Conservation (phyloP, 2,329 filamentous ascomycete genomes). For the Chaetomium sp. region DNA sequence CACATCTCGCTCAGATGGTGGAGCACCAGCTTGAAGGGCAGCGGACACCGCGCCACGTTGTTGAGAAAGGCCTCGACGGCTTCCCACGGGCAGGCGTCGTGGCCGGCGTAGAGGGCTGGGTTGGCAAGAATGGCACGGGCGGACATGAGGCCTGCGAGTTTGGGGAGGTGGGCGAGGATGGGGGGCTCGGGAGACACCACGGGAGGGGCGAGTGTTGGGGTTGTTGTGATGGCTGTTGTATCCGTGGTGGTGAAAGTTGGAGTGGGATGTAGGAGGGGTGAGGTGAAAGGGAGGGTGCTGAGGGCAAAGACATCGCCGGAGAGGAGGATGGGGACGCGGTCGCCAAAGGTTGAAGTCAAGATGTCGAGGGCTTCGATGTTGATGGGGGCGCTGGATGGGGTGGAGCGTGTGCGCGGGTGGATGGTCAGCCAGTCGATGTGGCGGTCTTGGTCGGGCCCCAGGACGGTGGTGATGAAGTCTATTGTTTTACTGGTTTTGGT, state of each 20-base stretch:
- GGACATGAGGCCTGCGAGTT: slow-evolving; percentile 60
- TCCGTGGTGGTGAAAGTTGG: slow-evolving; percentile 17
- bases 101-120: slow-evolving; percentile 57
- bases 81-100: slow-evolving; percentile 52
- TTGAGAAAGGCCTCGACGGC: slow-evolving; percentile 58
- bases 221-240: neutral
- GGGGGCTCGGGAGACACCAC: slow-evolving; percentile 27
- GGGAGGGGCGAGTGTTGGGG: slow-evolving; percentile 8
- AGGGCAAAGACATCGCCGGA: slow-evolving; percentile 65
- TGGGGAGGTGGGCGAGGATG: slow-evolving; percentile 30
- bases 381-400: slow-evolving; percentile 55
- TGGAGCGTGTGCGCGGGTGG: slow-evolving; percentile 57
- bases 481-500: slow-evolving; percentile 42
- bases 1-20: slow-evolving; percentile 66
- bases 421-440: slow-evolving; percentile 64
- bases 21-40: slow-evolving; percentile 57
- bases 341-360: slow-evolving; percentile 45
- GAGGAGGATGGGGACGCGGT: slow-evolving; percentile 55
- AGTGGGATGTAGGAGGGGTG: slow-evolving; percentile 25
- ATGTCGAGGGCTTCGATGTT: slow-evolving; percentile 53
- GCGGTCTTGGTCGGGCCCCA: slow-evolving; percentile 44
- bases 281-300: slow-evolving; percentile 40
- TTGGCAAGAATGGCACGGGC: slow-evolving; percentile 62
- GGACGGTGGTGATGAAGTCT: slow-evolving; percentile 56
- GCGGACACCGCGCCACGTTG: slow-evolving; percentile 48